Evolutionary conservation across 257 asterid species (phyloP), one percentile per base, ranked within the genome.

Genomic region (Solanum commersonii): DNA sequence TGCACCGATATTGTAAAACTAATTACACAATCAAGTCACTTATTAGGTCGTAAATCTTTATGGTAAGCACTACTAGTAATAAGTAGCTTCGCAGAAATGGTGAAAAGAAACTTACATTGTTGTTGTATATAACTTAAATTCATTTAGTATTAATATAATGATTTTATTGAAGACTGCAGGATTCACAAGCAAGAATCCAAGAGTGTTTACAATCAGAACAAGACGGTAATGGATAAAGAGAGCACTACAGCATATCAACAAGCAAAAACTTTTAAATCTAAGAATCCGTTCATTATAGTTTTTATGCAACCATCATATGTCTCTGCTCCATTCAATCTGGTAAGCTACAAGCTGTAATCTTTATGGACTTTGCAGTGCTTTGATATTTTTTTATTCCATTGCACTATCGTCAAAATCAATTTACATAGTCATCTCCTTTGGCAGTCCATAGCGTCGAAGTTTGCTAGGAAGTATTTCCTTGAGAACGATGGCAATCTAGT

Each of bases 221-320:
- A 56, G 67, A 56, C 67, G 25, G 67, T 56, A 56, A 56, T 56
- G 67, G 67, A 56, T 2, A 56, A 56, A 56, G 67, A 56, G 67
- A 56, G 67, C 67, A 20, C 67, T 20, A 8, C 25, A 56, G 25
- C 67, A 7, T 56, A 56, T 56, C 25, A 56, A 20, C 25, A 56
- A 56, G 67, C 67, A 20, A 56, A 56, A 20, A 4, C 67, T 56
- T 56, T 56, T 56, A 56, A 56, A 56, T 56, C 25, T 56, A 52
- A 23, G 65, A 56, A 56, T 56, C 67, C 67, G 25, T 56, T 56
- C 67, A 56, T 8, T 56, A 56, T 20, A 56, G 4, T 10, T 56
- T 82, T 82, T 82, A 82, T 82, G 85, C 85, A 82, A 10, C 85
- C 85, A 46, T 81, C 85, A 4, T 81, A 81, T 29, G 85, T 81